Percentiles rank a stretch among this genome's conserved stretches.
Conservation (phyloP, 2,329 filamentous ascomycete genomes). For the Alternaria viburni region DNA sequence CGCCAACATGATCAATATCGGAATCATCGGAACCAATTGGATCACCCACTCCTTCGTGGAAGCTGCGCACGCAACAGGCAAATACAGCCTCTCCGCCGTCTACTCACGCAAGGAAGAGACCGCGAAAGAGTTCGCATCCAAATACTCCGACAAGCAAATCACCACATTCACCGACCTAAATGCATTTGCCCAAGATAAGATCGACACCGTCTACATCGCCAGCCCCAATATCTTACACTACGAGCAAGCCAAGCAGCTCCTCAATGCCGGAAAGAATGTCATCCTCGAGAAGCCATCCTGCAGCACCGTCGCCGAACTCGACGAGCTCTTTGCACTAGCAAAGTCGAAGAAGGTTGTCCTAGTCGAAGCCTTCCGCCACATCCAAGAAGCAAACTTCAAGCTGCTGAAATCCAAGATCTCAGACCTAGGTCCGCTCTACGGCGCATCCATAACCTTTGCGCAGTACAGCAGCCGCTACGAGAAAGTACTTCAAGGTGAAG, state of each 20-base stretch:
- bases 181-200: conserved; percentile 47
- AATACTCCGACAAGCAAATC: conserved; percentile 43
- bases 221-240: conserved; percentile 58
- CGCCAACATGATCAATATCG: conserved; percentile 50
- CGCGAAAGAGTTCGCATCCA: conserved; percentile 52
- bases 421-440: conserved; percentile 52
- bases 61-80: conserved; percentile 50
- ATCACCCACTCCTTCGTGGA: conserved; percentile 58
- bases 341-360: conserved; percentile 51
- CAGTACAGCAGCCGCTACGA: conserved; percentile 56
- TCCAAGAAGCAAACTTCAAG: conserved; percentile 59
- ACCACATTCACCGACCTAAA: conserved; percentile 51
- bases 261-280: conserved; percentile 55
- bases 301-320: conserved; percentile 51
- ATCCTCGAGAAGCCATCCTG: conserved; percentile 59
- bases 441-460: conserved; percentile 54
- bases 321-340: conserved; percentile 52
- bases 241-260: conserved; percentile 52
- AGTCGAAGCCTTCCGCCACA: conserved; percentile 58
- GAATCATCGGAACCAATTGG: conserved; percentile 57
- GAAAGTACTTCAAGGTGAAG: conserved; percentile 54
- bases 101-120: conserved; percentile 55
- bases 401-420: conserved; percentile 48
- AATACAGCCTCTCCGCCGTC: conserved; percentile 54
- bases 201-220: conserved; percentile 57